phyloP scores from a whole-genome alignment of 345 rosid genomes.

The Microcos paniculata region DNA sequence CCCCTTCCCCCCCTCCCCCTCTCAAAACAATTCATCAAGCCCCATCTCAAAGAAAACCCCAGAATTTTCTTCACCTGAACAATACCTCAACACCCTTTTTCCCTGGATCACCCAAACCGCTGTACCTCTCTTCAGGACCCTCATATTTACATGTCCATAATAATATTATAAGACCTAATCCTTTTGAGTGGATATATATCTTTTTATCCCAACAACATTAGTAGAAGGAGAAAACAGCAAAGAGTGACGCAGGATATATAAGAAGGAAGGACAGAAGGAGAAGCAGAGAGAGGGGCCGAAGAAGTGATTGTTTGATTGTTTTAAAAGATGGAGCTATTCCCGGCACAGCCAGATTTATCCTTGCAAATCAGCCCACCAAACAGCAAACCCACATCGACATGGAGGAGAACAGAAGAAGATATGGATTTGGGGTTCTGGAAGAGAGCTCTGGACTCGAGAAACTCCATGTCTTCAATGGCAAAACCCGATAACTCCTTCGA shows the following conservation, averaged over 20 bases:
- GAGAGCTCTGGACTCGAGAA: conserved; percentile 54
- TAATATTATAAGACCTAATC: neutral
- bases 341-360: conserved; percentile 77
- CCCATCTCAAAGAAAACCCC: conserved; percentile 16
- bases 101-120: conserved; percentile 25
- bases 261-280: neutral
- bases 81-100: conserved; percentile 8
- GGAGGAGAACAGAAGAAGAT: conserved; percentile 58
- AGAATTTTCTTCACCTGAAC: conserved; percentile 26
- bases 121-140: neutral
- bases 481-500: conserved; percentile 46
- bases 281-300: neutral
- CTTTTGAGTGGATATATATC: neutral
- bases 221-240: neutral
- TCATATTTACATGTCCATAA: neutral
- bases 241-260: neutral
- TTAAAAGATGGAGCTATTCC: conserved; percentile 65
- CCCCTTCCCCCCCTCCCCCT: neutral
- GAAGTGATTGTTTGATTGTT: conserved; percentile 3
- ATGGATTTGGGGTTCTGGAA: conserved; percentile 58
- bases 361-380: conserved; percentile 76
- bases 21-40: conserved; percentile 27
- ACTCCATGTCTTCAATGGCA: conserved; percentile 52
- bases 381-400: conserved; percentile 60
- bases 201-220: neutral